phyloP scores from a whole-genome alignment of 495 filamentous ascomycete species.

The Annulohypoxylon moriforme region DNA sequence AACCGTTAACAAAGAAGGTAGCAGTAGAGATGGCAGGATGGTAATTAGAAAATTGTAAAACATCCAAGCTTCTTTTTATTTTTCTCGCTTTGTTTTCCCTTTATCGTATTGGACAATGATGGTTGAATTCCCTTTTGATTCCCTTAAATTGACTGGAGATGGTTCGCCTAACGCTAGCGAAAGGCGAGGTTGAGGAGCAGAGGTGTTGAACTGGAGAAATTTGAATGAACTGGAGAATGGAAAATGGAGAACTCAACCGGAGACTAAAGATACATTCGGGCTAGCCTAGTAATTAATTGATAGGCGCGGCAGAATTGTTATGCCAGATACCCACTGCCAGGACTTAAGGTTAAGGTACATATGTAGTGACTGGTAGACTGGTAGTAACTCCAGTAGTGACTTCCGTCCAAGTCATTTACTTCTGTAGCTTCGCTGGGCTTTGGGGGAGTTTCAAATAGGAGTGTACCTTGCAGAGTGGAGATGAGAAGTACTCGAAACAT shows the following conservation, averaged over 20 bases:
- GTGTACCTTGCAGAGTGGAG: slow-evolving; percentile 45
- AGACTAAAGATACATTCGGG: neutral
- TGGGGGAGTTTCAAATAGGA: slow-evolving; percentile 26
- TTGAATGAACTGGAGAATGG: neutral
- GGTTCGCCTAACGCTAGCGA: neutral
- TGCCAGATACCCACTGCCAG: neutral
- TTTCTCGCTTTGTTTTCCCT: neutral
- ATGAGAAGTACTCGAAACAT: slow-evolving; percentile 35
- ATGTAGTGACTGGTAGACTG: neutral
- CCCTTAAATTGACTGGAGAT: neutral
- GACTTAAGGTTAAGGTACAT: slow-evolving; percentile 5
- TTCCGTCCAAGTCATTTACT: neutral
- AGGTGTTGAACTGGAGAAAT: neutral
- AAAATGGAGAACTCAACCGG: neutral
- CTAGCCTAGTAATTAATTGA: neutral
- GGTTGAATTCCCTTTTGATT: neutral
- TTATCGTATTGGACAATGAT: neutral
- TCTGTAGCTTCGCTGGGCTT: slow-evolving; percentile 16
- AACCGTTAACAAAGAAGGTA: neutral
- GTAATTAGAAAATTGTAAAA: neutral
- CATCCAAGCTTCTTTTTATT: neutral
- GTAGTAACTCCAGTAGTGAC: neutral
- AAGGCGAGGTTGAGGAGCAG: slow-evolving; percentile 1
- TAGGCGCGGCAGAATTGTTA: slow-evolving; percentile 9
- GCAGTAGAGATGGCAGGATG: neutral